Percentiles rank a stretch among this genome's conserved stretches.
These are phyloP conservation scores for Diospyros kaki DNA, from an alignment of 148 eudicot species.

Conservation along the genomic window DNA sequence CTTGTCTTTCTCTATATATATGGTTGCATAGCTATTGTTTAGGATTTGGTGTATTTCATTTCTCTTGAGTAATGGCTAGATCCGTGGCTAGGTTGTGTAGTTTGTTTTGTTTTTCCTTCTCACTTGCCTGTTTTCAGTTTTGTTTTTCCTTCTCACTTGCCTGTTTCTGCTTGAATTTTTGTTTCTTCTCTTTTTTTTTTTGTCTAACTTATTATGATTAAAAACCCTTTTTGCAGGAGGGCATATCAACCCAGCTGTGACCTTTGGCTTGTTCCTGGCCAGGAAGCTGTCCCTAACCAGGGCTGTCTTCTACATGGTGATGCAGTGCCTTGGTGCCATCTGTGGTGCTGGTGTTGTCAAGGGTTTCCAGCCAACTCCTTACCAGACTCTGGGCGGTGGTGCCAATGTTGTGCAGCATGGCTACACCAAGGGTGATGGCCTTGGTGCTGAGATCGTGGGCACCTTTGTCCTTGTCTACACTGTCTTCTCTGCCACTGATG, in stretches of 20 bases:
- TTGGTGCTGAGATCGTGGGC: constrained; percentile 91
- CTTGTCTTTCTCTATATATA: too few species aligned
- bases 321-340: constrained; percentile 87
- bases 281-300: constrained; percentile 81
- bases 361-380: constrained; percentile 50
- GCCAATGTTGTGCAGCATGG: constrained; percentile 69
- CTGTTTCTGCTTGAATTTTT: not conserved
- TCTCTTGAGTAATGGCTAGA: too few species aligned
- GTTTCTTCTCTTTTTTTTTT: not conserved
- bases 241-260: constrained; percentile 90
- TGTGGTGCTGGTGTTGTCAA: constrained; percentile 88
- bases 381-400: constrained; percentile 47
- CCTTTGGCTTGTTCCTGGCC: constrained; percentile 75
- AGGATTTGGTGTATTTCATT: too few species aligned
- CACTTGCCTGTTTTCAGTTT: not conserved
- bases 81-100: too few species aligned
- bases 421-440: constrained; percentile 81
- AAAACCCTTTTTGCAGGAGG: constrained; percentile 53
- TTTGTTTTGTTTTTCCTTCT: not conserved
- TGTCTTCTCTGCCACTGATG: constrained; percentile 93
- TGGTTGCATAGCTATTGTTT: too few species aligned
- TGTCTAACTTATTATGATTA: not conserved
- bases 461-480: constrained; percentile 91
- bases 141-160: not conserved
- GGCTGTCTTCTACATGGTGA: constrained; percentile 79